Conservation (phyloP, 306 rosid species). For the Fagus crenata region DNA sequence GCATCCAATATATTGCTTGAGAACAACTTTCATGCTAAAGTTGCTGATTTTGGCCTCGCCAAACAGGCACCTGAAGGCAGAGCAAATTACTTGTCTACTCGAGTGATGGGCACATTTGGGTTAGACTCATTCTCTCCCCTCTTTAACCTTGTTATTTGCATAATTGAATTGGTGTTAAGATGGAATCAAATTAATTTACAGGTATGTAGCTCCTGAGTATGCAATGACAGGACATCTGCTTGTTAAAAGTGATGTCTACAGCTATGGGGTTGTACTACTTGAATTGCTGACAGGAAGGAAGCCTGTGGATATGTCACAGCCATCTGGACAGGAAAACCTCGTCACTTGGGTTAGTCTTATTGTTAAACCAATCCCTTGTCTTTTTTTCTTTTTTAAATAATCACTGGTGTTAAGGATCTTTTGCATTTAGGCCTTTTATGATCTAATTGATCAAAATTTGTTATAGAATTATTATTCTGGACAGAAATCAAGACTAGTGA, state of each 20-base stretch:
- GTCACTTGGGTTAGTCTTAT: slow-evolving; percentile 86
- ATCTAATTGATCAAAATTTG: neutral
- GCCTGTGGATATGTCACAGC: slow-evolving; percentile 97
- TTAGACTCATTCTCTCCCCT: slow-evolving; percentile 41
- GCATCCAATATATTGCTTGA: slow-evolving; percentile 95
- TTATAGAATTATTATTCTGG: slow-evolving; percentile 8
- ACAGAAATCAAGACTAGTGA: slow-evolving; percentile 22
- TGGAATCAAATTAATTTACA: slow-evolving; percentile 38
- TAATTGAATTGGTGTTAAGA: slow-evolving; percentile 23
- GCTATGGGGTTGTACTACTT: slow-evolving; percentile 93
- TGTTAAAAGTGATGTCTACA: slow-evolving; percentile 94
- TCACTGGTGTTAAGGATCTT: neutral
- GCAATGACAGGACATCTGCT: slow-evolving; percentile 97
- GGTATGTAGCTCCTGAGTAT: slow-evolving; percentile 99
- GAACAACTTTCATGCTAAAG: slow-evolving; percentile 90
- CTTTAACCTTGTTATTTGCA: slow-evolving; percentile 19
- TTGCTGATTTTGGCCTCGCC: slow-evolving; percentile 98
- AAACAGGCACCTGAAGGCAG: slow-evolving; percentile 97
- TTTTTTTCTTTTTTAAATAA: slow-evolving; percentile 20
- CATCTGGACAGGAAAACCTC: slow-evolving; percentile 91
- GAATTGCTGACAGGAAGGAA: slow-evolving; percentile 88
- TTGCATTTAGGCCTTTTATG: slow-evolving; percentile 21
- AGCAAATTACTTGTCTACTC: slow-evolving; percentile 82
- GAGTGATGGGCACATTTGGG: slow-evolving; percentile 99
- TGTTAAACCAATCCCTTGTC: slow-evolving; percentile 22